Evolutionary conservation across 495 filamentous ascomycete species (phyloP), one percentile per base, ranked within the genome.

Genomic region (Tuber microsphaerosporum): DNA sequence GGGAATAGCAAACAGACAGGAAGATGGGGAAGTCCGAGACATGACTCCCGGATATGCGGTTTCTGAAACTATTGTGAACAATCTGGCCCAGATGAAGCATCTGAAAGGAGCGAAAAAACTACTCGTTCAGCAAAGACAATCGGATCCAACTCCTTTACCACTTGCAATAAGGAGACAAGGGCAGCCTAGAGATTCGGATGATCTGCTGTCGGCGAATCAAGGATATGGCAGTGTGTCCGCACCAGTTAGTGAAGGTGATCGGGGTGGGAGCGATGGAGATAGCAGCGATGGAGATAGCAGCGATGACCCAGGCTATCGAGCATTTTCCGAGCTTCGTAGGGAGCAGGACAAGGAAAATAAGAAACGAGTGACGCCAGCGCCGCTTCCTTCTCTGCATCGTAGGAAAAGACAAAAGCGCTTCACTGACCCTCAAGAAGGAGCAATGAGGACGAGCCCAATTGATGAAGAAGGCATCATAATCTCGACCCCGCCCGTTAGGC

Each of bases 341-440:
- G 56, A 65, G 56, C 56, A 79, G 34, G 75, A 79, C 31, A 79
- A 79, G 31, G 77, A 79, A 31, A 79, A 79, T 12, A 71, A 79
- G 42, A 73, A 73, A 17, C 68, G 73, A 3, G 26, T 75, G 3
- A 77, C 77, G 0, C 14, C 77, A 10, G 74, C 43, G 37, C 73
- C 71, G 4, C 76, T 71, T 42, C 77, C 45, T 39, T 75, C 77
- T 9, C 77, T 70, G 19, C 65, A 9, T 31, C 72, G 61, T 16
- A 48, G 44, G 14, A 68, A 37, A 31, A 79, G 75, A 34, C 65
- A 71, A 20, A 79, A 79, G 56, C 51, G 77, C 3, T 79, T 79
- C 41, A 69, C 75, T 16, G 77, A 79, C 34, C 77, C 68, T 20
- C 77, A 79, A 26, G 70, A 79, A 22, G 70, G 73, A 14, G 77